Base-by-base conservation (phyloP, 495 filamentous ascomycete genomes). In the Trichodelitschia bisporula region DNA sequence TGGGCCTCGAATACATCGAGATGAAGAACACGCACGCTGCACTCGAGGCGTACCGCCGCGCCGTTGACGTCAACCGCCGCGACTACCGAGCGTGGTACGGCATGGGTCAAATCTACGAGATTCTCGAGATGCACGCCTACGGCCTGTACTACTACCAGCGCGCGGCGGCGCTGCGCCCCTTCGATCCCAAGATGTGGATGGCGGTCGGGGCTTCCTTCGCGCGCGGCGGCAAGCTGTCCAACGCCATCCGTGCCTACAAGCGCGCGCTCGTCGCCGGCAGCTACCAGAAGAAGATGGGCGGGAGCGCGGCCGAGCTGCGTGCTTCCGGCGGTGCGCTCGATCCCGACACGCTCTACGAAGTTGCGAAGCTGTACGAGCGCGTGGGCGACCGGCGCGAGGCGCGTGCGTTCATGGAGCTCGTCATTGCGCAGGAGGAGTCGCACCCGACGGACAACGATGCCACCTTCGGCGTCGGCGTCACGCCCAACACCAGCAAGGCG, bases 71-170 rank as follows among this genome's bases (percentile, higher is more conserved):
- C 44, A 95, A 99, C 47, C 71, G 86, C 26, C 77, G 83, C 45
- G 89, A 99, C 45, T 95, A 93, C 51, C 75, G 89, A 29, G 89
- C 89, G 11, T 99, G 89, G 89, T 95, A 95, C 47, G 86, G 89
- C 30, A 59, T 99, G 1, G 89, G 89, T 4, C 84, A 95, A 45
- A 86, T 84, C 0, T 99, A 99, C 41, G 89, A 99, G 46, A 71
- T 99, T 16, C 64, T 99, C 4, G 89, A 95, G 48, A 93, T 93
- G 82, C 76, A 90, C 40, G 73, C 78, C 34, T 99, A 99, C 48
- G 77, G 83, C 3, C 57, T 95, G 1, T 95, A 80, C 62, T 99
- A 99, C 51, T 93, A 86, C 55, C 84, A 99, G 42, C 79, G 83
- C 30, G 86, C 86, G 0, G 84, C 89, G 1, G 77, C 77, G 6